Evolutionary conservation across 306 rosid species (phyloP), one percentile per base, ranked within the genome.

Genomic region (Corylus avellana): DNA sequence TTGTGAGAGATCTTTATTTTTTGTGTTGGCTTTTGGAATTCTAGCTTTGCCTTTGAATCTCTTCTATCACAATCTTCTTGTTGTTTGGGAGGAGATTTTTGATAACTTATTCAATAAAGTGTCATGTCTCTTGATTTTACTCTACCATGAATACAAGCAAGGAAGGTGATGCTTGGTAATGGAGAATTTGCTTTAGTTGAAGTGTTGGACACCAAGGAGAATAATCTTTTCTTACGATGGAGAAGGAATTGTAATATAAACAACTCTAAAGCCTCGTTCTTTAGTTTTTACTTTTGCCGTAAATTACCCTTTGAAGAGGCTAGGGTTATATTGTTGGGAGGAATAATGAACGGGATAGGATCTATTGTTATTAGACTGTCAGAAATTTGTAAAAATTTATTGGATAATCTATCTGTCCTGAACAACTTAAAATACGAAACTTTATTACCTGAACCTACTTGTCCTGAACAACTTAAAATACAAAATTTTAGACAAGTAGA

Each of bases 191-290:
- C 77, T 73, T 70, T 75, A 32, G 37, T 20, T 57, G n/a, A 27
- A 20, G 63, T 57, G 63, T 27, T 59, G 44, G 3, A 57, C n/a
- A 46, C 70, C 18, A 69, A 16, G 61, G 71, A 55, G 67, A 76
- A 67, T 86, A 42, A 37, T 49, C 72, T 37, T 86, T 79, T 61
- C 89, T 83, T 83, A 53, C 58, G 63, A 32, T 68, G 89, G 84
- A 53, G 62, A 82, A 75, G 84, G 86, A 70, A 85, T 56, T 17
- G 49, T 7, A 18, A 37, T 63, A 66, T 7, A 66, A 10, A n/a
- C 3, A 17, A 17, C 27, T 56, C 62, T 56, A 56, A 56, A 56
- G 27, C n/a, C n/a, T n/a, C 5, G 9, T n/a, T 18, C 7, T 55
- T 55, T 55, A 46, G 49, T 9, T 1, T 7, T 56, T 56, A 56